Evolutionary conservation across 2,329 filamentous ascomycete genomes (phyloP).

Genomic region (Aspergillus viridinutans): DNA sequence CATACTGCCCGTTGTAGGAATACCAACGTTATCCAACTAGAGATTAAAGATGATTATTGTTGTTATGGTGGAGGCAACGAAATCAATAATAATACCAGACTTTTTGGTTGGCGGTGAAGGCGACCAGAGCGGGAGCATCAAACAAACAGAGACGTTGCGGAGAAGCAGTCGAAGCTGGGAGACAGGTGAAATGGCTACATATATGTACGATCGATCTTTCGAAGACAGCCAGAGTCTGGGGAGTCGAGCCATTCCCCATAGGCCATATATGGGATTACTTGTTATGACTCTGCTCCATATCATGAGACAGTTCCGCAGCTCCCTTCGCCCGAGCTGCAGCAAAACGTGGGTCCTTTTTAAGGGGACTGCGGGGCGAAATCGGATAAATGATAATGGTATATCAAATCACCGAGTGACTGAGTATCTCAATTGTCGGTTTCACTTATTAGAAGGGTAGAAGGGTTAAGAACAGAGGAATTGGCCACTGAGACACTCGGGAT

Average conservation of each 20-base stretch:
- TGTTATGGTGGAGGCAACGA: background rate
- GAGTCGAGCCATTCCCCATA: background rate
- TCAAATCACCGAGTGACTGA: background rate
- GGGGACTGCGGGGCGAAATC: background rate
- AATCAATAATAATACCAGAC: background rate
- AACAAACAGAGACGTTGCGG: background rate
- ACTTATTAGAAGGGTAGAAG: background rate
- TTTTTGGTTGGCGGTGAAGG: background rate
- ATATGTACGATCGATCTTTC: background rate
- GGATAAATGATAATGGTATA: background rate
- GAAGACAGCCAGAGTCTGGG: background rate
- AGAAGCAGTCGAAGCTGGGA: background rate
- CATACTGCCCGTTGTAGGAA: constrained; percentile 33
- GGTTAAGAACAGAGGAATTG: background rate
- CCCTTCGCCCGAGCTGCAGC: constrained; percentile 13
- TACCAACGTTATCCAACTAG: background rate
- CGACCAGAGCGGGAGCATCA: background rate
- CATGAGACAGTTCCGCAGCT: background rate
- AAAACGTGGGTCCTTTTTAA: constrained; percentile 4
- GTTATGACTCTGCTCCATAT: background rate
- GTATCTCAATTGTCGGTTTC: background rate
- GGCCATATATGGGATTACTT: background rate
- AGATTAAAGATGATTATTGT: background rate
- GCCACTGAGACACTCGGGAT: too few species aligned
- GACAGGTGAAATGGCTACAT: background rate